A percentile compares a stretch with the other conserved stretches of the same genome.
These are phyloP conservation scores for Cadophora luteo-olivacea DNA, from an alignment of 2,329 filamentous ascomycete species.

Conservation along the genomic window DNA sequence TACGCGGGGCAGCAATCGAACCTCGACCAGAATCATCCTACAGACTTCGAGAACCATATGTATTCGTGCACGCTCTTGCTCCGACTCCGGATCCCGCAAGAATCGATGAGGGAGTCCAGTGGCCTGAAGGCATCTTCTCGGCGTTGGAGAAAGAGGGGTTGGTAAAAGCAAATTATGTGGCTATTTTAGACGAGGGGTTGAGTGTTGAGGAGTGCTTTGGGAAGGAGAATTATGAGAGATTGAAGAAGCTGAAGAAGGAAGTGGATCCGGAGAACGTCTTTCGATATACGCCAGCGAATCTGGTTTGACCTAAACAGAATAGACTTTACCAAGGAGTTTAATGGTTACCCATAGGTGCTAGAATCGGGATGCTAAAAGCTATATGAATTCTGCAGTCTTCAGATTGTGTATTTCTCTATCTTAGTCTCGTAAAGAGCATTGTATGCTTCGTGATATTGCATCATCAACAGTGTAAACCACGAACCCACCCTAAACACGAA, in stretches of 20 bases:
- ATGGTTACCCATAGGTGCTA: no score
- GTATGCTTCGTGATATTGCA: no score
- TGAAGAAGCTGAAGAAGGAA: slow-evolving; percentile 5
- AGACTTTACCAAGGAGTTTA: no score
- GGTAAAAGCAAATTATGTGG: slow-evolving; percentile 2
- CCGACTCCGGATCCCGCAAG: background rate
- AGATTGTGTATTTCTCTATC: no score
- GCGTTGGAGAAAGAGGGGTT: background rate
- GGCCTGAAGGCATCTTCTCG: background rate
- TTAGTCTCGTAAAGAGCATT: no score
- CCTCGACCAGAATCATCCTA: slow-evolving; percentile 4
- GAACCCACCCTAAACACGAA: no score
- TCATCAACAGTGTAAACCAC: no score
- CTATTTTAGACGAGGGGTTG: background rate
- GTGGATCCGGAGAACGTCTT: slow-evolving; percentile 6
- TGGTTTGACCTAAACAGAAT: background rate
- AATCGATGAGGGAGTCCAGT: background rate
- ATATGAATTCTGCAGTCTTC: no score
- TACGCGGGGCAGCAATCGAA: background rate
- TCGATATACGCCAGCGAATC: background rate
- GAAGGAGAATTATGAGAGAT: background rate
- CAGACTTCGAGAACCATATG: background rate
- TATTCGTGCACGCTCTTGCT: background rate
- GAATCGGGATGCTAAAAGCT: no score
- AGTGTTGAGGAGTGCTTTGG: slow-evolving; percentile 3